Evolutionary conservation across 1,284 basidiomycete species (phyloP), one percentile per base, ranked within the genome.

Genomic region (Ustilago xerochloae): DNA sequence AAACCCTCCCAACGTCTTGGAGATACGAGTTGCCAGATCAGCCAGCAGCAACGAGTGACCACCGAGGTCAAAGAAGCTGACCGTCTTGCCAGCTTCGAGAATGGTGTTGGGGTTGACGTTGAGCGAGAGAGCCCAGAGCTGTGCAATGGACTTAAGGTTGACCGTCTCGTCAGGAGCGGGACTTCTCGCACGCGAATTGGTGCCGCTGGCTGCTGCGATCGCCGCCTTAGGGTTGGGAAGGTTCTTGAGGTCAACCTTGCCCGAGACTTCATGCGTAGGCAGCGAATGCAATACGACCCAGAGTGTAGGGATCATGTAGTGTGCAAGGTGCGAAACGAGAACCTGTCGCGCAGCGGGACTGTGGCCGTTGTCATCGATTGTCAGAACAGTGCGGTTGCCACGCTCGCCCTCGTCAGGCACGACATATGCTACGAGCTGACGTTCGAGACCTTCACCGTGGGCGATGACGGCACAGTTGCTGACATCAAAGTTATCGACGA

Each of bases 301-400:
- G 22, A 83, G 62, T 0, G 82, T 74, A 2, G 82, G 82, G 22
- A 84, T 74, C 82, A 84, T 84, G 66, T 84, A 84, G 54, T 81
- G 82, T 3, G 82, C 82, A 15, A 84, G 71, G 33, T 71, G 59
- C 18, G 58, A 20, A 0, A 67, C 53, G 38, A 84, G 72, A 20
- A 68, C 55, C 32, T 77, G 63, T 28, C 81, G 69, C 29, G 82
- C 80, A 26, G 51, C 35, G 15, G 82, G 76, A 43, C 82, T 83
- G 71, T 79, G 65, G 4, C 81, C 82, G 52, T 79, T 75, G 38
- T 78, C 74, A 50, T 80, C 78, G 45, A 81, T 79, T 24, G 46
- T 63, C 2, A 77, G 59, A 0, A 64, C 69, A 15, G 62, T 65
- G 30, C 79, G 67, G 16, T 60, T 56, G 45, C 55, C 59, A 13